These are phyloP conservation scores for Polytrichum commune DNA, from an alignment of 225 moss, liverwort and hornwort genomes.

Conservation along the genomic window DNA sequence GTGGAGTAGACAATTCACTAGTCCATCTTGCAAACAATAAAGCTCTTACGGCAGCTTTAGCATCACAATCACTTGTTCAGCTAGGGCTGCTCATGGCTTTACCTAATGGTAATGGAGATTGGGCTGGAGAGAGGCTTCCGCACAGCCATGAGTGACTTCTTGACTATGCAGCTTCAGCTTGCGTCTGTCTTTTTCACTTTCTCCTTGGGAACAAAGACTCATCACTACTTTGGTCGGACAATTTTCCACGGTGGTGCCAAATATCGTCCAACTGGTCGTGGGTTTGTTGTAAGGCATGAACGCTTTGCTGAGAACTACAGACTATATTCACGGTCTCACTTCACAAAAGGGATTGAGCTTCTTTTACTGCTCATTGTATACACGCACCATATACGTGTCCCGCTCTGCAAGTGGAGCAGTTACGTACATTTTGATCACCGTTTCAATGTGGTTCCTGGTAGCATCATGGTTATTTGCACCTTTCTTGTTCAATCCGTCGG, in stretches of 20 bases:
- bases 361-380: constrained; percentile 82
- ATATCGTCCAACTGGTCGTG: constrained; percentile 90
- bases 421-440: constrained; percentile 72
- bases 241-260: constrained; percentile 90
- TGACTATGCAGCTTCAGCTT: constrained; percentile 92
- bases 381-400: constrained; percentile 70
- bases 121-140: constrained; percentile 92
- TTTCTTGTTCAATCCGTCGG: constrained; percentile 97
- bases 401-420: constrained; percentile 61
- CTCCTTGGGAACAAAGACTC: constrained; percentile 87
- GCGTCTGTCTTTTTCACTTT: constrained; percentile 97
- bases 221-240: constrained; percentile 93
- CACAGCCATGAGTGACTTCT: constrained; percentile 84
- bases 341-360: constrained; percentile 86
- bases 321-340: constrained; percentile 91
- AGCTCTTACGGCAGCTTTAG: constrained; percentile 82
- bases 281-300: constrained; percentile 97
- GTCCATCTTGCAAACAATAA: constrained; percentile 71
- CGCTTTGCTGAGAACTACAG: constrained; percentile 98
- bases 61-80: constrained; percentile 88
- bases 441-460: constrained; percentile 96
- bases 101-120: constrained; percentile 99
- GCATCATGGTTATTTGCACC: constrained; percentile 92
- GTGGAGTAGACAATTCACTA: constrained; percentile 48
- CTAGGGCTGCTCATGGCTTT: constrained; percentile 90